phyloP scores from a whole-genome alignment of 495 filamentous ascomycete genomes.

The Neurospora sp. region DNA sequence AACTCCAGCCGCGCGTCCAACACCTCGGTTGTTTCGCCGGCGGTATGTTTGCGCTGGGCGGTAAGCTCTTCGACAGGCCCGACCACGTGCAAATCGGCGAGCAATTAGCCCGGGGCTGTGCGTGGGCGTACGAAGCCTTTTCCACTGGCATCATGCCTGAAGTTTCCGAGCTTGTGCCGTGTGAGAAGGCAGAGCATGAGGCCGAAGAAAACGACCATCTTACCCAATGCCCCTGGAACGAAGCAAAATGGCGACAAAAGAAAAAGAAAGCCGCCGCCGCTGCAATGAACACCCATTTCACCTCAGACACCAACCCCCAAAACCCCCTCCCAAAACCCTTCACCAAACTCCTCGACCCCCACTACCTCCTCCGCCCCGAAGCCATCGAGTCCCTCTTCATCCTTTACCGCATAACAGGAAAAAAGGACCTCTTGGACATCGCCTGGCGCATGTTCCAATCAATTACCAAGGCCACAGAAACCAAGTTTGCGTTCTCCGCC shows the following conservation, averaged over 20 bases:
- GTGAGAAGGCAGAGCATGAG: slow-evolving; percentile 16
- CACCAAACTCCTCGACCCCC: slow-evolving; percentile 15
- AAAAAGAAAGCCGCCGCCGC: not conserved
- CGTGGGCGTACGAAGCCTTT: slow-evolving; percentile 81
- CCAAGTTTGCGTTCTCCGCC: slow-evolving; percentile 47
- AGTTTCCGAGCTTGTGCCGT: slow-evolving; percentile 42
- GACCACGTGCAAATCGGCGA: slow-evolving; percentile 66
- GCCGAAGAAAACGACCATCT: slow-evolving; percentile 34
- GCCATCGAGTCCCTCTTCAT: slow-evolving; percentile 67
- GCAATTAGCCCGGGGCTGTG: slow-evolving; percentile 80
- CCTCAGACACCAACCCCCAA: not conserved
- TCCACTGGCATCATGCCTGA: slow-evolving; percentile 86
- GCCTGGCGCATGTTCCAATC: slow-evolving; percentile 71
- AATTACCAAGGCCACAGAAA: slow-evolving; percentile 51
- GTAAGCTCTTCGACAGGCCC: slow-evolving; percentile 58
- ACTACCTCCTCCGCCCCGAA: slow-evolving; percentile 48
- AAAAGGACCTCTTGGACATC: slow-evolving; percentile 51
- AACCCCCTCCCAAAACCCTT: slow-evolving; percentile 54
- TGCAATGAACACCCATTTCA: too few relatives aligned
- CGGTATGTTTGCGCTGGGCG: slow-evolving; percentile 85
- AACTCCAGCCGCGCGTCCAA: slow-evolving; percentile 31
- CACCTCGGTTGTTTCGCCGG: slow-evolving; percentile 69
- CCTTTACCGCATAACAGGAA: slow-evolving; percentile 66
- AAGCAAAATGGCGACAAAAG: slow-evolving; percentile 9
- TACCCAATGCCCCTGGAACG: slow-evolving; percentile 15